These are phyloP conservation scores for Rhytidhysteron rufulum DNA, from an alignment of 2,329 filamentous ascomycete genomes.

Conservation along the genomic window DNA sequence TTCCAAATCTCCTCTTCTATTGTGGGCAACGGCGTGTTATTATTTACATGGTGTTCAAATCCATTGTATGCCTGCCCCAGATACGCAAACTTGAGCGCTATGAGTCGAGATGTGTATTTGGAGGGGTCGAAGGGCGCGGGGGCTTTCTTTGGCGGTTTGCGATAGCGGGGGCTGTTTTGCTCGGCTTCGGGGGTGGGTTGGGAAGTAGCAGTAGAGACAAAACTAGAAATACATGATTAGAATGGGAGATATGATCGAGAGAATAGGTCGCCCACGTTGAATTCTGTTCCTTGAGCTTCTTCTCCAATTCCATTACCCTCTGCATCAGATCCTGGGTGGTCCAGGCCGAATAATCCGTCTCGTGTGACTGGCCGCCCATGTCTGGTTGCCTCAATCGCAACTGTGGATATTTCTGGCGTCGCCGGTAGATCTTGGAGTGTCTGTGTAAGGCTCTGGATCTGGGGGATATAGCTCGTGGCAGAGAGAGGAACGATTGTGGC, in stretches of 20 bases:
- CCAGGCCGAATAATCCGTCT: constrained; percentile 65
- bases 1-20: constrained; percentile 95
- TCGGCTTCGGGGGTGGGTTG: background rate
- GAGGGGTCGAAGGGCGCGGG: constrained; percentile 66
- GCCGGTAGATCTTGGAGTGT: too few relatives aligned
- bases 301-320: constrained; percentile 65
- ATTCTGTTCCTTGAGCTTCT: constrained; percentile 55
- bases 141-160: constrained; percentile 32
- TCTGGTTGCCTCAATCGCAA: too few relatives aligned
- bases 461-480: too few relatives aligned
- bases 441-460: too few relatives aligned
- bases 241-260: constrained; percentile 2
- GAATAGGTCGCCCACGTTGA: constrained; percentile 23
- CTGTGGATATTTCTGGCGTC: too few relatives aligned
- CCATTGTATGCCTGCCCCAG: constrained; percentile 88
- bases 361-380: too few relatives aligned
- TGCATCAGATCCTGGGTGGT: constrained; percentile 64
- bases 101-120: constrained; percentile 75
- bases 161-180: constrained; percentile 1
- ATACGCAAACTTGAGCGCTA: constrained; percentile 93
- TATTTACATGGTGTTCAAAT: constrained; percentile 78
- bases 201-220: constrained; percentile 1
- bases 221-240: constrained; percentile 2
- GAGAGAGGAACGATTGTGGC: too few relatives aligned
- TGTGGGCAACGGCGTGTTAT: constrained; percentile 66